These are phyloP conservation scores for Toxoplasma gondii DNA, from an alignment of 169 alveolate species.

Conservation along the genomic window DNA sequence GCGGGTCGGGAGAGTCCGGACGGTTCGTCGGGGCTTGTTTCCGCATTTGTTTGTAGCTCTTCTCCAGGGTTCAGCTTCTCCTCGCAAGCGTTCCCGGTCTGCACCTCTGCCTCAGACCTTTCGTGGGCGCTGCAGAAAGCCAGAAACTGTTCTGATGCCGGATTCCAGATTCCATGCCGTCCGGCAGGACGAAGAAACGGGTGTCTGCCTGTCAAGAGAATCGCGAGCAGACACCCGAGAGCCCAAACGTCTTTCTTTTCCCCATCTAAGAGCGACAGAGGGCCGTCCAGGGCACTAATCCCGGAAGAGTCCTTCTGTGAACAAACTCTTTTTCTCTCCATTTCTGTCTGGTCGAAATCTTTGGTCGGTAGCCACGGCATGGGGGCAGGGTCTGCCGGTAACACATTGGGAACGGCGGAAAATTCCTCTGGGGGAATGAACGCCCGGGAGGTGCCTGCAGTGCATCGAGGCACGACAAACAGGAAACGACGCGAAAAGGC, in stretches of 20 bases:
- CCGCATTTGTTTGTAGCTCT: too few relatives aligned
- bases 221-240: constrained; percentile 21
- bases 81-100: background rate
- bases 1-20: too few relatives aligned
- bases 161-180: background rate
- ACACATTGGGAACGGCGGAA: background rate
- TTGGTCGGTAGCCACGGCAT: too few relatives aligned
- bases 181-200: background rate
- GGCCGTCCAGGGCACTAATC: background rate
- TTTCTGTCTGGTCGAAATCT: too few relatives aligned
- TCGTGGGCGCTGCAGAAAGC: too few relatives aligned
- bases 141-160: background rate
- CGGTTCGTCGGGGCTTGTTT: too few relatives aligned
- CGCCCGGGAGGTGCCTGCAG: constrained; percentile 26
- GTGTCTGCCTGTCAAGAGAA: background rate
- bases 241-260: constrained; percentile 43
- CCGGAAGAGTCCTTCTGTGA: too few relatives aligned
- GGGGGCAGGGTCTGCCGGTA: background rate
- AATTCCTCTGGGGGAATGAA: constrained; percentile 34
- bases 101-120: background rate
- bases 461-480: background rate
- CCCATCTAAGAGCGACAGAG: background rate
- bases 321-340: too few relatives aligned
- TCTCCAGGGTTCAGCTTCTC: background rate
- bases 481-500: background rate